Percentiles rank a stretch among this genome's conserved stretches.
These are phyloP conservation scores for Zoysia pacifica DNA, from an alignment of 176 grass and related monocot species.

Conservation along the genomic window DNA sequence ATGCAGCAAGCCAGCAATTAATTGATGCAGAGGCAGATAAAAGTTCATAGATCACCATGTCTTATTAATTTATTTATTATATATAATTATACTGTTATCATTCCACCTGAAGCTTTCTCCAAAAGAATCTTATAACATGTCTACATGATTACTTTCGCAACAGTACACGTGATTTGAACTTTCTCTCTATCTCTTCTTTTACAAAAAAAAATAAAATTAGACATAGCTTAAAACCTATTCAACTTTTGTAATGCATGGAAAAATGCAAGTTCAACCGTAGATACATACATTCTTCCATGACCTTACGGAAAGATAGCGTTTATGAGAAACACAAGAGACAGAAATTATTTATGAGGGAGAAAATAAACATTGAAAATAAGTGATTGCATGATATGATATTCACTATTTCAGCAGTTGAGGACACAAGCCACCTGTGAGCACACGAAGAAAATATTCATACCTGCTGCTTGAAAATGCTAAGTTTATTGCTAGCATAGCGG, in stretches of 20 bases:
- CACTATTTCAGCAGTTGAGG: background rate
- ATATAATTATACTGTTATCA: background rate
- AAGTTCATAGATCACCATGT: background rate
- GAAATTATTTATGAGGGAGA: background rate
- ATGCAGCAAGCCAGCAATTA: background rate
- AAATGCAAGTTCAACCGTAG: background rate
- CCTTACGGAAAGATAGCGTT: background rate
- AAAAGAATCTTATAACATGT: background rate
- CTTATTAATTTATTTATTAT: background rate
- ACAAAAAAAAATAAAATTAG: background rate
- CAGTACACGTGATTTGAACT: background rate
- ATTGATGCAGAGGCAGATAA: background rate
- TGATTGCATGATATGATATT: background rate
- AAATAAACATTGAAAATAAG: background rate
- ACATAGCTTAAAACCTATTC: background rate
- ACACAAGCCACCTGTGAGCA: background rate
- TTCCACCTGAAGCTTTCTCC: background rate
- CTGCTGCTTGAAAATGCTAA: slow-evolving; percentile 99
- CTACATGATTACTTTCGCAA: background rate
- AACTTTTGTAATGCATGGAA: background rate
- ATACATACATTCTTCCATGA: background rate
- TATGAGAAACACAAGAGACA: background rate
- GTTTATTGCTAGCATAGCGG: slow-evolving; percentile 92
- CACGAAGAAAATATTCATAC: slow-evolving; percentile 39
- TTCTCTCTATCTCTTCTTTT: background rate